Evolutionary conservation across 768 basidiomycete genomes (phyloP).

Genomic region (Rhodosporidiobolus odoratus): DNA sequence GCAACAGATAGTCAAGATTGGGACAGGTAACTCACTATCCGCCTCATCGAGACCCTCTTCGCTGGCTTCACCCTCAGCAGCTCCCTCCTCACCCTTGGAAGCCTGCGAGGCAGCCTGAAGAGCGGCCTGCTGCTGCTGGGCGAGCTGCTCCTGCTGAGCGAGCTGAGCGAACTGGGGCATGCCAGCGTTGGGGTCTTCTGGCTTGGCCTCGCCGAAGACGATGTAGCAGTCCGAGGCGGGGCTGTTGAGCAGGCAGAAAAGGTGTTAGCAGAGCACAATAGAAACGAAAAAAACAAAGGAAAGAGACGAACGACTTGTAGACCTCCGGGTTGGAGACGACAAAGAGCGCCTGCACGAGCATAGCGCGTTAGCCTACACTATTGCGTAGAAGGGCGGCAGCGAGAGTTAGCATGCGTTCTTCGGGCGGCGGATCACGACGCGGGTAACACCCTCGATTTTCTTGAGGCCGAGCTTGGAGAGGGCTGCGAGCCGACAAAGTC

Average conservation of each 20-base stretch:
- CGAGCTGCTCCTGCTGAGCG: slow-evolving; percentile 11
- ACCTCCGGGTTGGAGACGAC: slow-evolving; percentile 92
- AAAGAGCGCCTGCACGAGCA: slow-evolving; percentile 63
- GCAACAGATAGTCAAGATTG: too few species aligned
- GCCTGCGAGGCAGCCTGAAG: slow-evolving; percentile 57
- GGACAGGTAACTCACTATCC: slow-evolving; percentile 78
- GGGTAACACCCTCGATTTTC: slow-evolving; percentile 83
- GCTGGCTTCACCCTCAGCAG: slow-evolving; percentile 67
- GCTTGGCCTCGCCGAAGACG: slow-evolving; percentile 81
- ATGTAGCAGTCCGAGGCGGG: slow-evolving; percentile 97
- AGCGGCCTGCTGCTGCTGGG: slow-evolving; percentile 52
- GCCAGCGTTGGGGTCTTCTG: slow-evolving; percentile 24
- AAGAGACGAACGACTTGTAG: slow-evolving; percentile 62
- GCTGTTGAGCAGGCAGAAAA: slow-evolving; percentile 42
- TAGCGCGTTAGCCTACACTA: background rate
- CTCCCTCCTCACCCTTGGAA: slow-evolving; percentile 52
- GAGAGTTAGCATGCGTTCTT: slow-evolving; percentile 66
- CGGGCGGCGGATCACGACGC: slow-evolving; percentile 88
- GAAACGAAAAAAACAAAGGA: background rate
- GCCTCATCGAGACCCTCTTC: slow-evolving; percentile 85
- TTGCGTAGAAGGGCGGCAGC: background rate
- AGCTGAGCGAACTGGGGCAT: slow-evolving; percentile 12
- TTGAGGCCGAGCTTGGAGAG: slow-evolving; percentile 85
- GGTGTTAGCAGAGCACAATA: background rate
- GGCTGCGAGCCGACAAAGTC: slow-evolving; percentile 48